Evolutionary conservation across 2,329 filamentous ascomycete genomes (phyloP), one percentile per base, ranked within the genome.

Genomic region (Fusarium mundagurra): DNA sequence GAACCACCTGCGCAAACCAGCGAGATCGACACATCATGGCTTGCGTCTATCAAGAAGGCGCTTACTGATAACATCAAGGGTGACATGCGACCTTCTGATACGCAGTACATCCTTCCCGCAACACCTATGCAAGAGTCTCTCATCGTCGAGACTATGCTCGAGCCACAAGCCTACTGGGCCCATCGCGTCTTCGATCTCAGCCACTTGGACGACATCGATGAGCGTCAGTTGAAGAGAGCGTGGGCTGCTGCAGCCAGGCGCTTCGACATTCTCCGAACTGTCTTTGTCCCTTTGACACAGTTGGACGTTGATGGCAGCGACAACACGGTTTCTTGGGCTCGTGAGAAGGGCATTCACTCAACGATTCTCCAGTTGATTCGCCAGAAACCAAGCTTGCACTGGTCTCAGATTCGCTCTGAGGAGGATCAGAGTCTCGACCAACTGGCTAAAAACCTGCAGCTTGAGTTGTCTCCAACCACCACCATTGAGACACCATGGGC

Each of bases 61-160:
- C 59, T 72, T 12, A 70, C 44, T 1, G 27, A 34, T 1, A 65
- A n/a, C 27, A 68, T 72, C 6, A 41, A 39, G 8, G 69, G 69
- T 0, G 18, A 22, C 2, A 27, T 73, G 12, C 48, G 65, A 2
- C 69, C 70, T 2, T 17, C 45, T 3, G 54, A 72, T n/a, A 72
- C 70, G 0, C n/a, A 12, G 4, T 45, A 31, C 4, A 47, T 72
- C 12, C n/a, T 72, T 0, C 69, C 70, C 1, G 70, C 69, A 0
- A 72, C 69, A 0, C 70, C 69, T 3, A 57, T 72, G 44, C 70
- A 72, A 5, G 70, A 72, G 29, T 72, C 69, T 0, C 60, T 72
- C 6, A 65, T 72, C 13, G 58, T 72, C 0, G 70, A 72, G 41
- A 72, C 70, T 3, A 72, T 72, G 64, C 48, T 72, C 0, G 70